Evolutionary conservation across 2,329 filamentous ascomycete species (phyloP).

Genomic region (Botrytis fragariae): DNA sequence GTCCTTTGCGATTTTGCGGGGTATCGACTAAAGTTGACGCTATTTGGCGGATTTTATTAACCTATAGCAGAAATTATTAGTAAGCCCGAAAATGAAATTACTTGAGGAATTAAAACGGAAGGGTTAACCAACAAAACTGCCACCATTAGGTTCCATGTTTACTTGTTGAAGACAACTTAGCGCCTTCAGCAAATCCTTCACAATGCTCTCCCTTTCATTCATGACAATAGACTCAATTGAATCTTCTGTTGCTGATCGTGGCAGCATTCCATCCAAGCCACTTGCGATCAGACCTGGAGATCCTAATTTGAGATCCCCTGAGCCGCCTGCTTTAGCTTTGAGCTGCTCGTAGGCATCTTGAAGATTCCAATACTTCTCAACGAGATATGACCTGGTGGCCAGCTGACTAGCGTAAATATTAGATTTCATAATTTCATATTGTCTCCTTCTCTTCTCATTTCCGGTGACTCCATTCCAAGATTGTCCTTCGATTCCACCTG

Average conservation of each 20-base stretch:
- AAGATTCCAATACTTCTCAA: conserved; percentile 81
- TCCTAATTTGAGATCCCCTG: conserved; percentile 9
- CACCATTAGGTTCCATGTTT: conserved; percentile 74
- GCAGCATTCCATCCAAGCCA: conserved; percentile 35
- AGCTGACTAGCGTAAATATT: conserved; percentile 84
- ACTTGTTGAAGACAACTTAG: conserved; percentile 76
- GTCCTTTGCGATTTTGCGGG: conserved; percentile 52
- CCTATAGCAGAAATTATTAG: conserved; percentile 39
- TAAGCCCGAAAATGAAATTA: conserved; percentile 9
- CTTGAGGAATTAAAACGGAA: background rate
- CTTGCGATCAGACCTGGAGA: conserved; percentile 33
- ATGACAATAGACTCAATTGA: conserved; percentile 54
- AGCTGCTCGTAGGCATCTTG: conserved; percentile 61
- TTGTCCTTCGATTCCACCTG: conserved; percentile 36
- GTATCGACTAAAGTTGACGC: conserved; percentile 74
- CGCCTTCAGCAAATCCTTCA: conserved; percentile 73
- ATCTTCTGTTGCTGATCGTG: conserved; percentile 44
- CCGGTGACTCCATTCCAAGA: conserved; percentile 20
- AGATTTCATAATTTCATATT: conserved; percentile 88
- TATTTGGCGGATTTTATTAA: conserved; percentile 81
- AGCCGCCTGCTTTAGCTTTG: conserved; percentile 32
- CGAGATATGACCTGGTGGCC: conserved; percentile 77
- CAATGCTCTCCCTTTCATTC: conserved; percentile 75
- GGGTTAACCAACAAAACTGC: conserved; percentile 55
- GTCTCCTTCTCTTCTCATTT: conserved; percentile 52